Evolutionary conservation across 441 rosid species (phyloP), one percentile per base, ranked within the genome.

Genomic region (Iberis amara): DNA sequence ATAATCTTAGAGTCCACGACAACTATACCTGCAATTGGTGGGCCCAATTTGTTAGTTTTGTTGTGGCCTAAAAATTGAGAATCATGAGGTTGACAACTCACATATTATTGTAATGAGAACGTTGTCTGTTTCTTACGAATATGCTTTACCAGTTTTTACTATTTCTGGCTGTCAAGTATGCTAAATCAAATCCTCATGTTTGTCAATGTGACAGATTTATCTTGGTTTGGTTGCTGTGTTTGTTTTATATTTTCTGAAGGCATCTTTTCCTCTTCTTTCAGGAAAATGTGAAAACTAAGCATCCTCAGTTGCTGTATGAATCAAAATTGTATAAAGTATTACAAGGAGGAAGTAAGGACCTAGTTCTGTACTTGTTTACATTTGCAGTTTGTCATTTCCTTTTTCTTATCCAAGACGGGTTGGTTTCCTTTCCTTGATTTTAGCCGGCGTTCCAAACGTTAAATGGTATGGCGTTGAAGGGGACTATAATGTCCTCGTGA

Each of bases 401-500:
- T 14, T 62, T 36, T 39, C 59, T 64, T 59, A 64, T 48, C 9
- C 35, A 4, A 49, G 53, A 47, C 61, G 33, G 51, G n/a, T 43
- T 47, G 7, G 39, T 32, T 26, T 69, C 30, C 14, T 62, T 59
- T 47, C 32, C 68, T 58, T 15, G 9, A 45, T 69, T 62, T 50
- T 77, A 87, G 96, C 89, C 46, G 96, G 96, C 18, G 84, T 87
- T 61, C 96, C 86, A 41, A 87, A 85, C 62, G 88, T 82, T 63
- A 85, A 80, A 71, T 87, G 96, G 96, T 87, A 82, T 65, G 94
- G 96, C 18, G 84, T 79, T 41, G 96, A 87, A 71, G 96, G 96
- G 57, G 96, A 85, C 49, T 87, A 85, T 66, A 87, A 87, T 76
- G 94, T 82, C 43, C 74, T 87, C 11, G 96, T 87, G 63, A 85